A percentile compares a stretch with the other conserved stretches of the same genome.
These are phyloP conservation scores for Dalbergia cochinchinensis DNA, from an alignment of 306 rosid species.

Conservation along the genomic window DNA sequence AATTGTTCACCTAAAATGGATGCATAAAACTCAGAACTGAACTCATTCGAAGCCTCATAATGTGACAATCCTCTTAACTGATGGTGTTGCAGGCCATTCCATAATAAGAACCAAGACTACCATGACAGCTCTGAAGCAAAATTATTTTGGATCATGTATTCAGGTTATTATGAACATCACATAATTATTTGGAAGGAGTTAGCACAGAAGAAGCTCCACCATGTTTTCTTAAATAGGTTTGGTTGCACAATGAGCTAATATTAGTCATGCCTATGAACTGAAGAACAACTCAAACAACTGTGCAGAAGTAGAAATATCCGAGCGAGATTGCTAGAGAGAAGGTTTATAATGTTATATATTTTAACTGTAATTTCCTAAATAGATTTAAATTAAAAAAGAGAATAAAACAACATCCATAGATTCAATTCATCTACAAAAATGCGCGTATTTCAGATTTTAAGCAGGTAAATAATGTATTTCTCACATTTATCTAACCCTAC, in stretches of 20 bases:
- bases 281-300: conserved; percentile 10
- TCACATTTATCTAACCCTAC: conserved; percentile 4
- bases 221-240: not conserved
- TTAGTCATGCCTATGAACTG: not conserved
- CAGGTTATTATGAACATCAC: too few relatives aligned
- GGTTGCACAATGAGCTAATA: not conserved
- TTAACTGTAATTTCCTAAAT: not conserved
- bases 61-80: not conserved
- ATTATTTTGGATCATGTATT: too few relatives aligned
- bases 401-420: conserved; percentile 14
- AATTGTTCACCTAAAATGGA: conserved; percentile 3
- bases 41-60: not conserved
- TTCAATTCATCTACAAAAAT: conserved; percentile 21
- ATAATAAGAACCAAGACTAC: too few relatives aligned
- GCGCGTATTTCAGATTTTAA: conserved; percentile 25
- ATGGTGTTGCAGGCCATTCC: too few relatives aligned
- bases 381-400: not conserved
- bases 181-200: too few relatives aligned
- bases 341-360: not conserved
- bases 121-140: too few relatives aligned
- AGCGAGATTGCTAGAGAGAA: not conserved
- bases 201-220: too few relatives aligned
- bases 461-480: not conserved
- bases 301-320: not conserved
- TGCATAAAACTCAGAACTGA: not conserved